Conservation (phyloP, 345 rosid genomes). For the Aquilaria sinensis region DNA sequence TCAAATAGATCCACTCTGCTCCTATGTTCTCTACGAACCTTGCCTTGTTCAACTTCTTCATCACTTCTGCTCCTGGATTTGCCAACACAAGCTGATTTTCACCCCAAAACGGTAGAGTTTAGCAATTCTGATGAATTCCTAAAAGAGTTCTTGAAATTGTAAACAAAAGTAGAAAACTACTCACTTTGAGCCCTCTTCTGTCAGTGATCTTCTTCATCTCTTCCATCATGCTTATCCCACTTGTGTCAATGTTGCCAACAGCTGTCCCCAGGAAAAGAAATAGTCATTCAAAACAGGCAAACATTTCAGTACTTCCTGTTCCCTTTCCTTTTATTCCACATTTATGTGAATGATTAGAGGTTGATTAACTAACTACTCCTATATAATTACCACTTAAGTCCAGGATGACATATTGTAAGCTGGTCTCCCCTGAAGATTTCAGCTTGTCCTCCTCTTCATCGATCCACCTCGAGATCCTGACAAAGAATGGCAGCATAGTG, state of each 20-base stretch:
- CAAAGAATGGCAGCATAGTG: not conserved
- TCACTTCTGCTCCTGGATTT: constrained; percentile 89
- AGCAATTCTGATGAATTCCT: not conserved
- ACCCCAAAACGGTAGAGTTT: not conserved
- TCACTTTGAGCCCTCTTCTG: constrained; percentile 66
- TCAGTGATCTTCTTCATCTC: constrained; percentile 49
- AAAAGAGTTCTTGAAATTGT: not conserved
- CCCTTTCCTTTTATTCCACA: not conserved
- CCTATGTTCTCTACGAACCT: constrained; percentile 59
- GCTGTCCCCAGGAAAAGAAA: constrained; percentile 29
- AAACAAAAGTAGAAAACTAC: not conserved
- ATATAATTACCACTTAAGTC: constrained; percentile 51
- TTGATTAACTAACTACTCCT: not conserved
- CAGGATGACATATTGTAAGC: constrained; percentile 62
- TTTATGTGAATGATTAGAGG: not conserved
- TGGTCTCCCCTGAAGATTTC: constrained; percentile 38
- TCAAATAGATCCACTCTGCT: constrained; percentile 69
- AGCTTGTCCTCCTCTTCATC: constrained; percentile 73
- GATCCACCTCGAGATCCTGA: constrained; percentile 74
- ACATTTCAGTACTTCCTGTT: not conserved
- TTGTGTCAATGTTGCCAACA: constrained; percentile 89
- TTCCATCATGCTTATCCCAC: constrained; percentile 96
- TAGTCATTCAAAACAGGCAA: not conserved
- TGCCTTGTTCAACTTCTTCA: constrained; percentile 80
- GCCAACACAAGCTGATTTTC: constrained; percentile 54